A percentile compares a stretch with the other conserved stretches of the same genome.
These are phyloP conservation scores for Scheffersomyces cryptocercus DNA, from an alignment of 1,139 yeast genomes.

Conservation along the genomic window DNA sequence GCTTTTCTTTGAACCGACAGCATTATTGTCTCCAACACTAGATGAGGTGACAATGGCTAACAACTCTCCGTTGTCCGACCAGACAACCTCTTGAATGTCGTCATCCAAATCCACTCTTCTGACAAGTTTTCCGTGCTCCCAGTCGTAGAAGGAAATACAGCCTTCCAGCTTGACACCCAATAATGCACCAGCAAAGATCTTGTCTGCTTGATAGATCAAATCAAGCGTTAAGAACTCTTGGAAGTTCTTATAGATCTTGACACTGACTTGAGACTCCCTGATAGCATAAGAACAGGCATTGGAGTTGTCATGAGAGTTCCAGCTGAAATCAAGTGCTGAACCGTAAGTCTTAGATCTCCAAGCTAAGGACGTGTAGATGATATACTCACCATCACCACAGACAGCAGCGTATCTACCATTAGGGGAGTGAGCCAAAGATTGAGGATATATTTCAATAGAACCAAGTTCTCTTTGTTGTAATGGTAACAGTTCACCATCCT, in stretches of 20 bases:
- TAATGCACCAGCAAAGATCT: slow-evolving; percentile 82
- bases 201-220: slow-evolving; percentile 73
- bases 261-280: slow-evolving; percentile 65
- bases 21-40: slow-evolving; percentile 10
- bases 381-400: slow-evolving; percentile 97
- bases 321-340: slow-evolving; percentile 83
- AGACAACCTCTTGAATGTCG: slow-evolving; percentile 75
- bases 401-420: slow-evolving; percentile 97
- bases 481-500: slow-evolving; percentile 79
- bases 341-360: slow-evolving; percentile 98
- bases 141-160: slow-evolving; percentile 84
- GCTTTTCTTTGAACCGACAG: slow-evolving; percentile 28
- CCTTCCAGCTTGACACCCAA: slow-evolving; percentile 82
- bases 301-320: slow-evolving; percentile 77
- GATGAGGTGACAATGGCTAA: slow-evolving; percentile 70
- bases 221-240: slow-evolving; percentile 72
- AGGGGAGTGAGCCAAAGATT: slow-evolving; percentile 85
- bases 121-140: slow-evolving; percentile 85
- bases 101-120: slow-evolving; percentile 77
- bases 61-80: slow-evolving; percentile 94
- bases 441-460: slow-evolving; percentile 88
- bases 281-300: slow-evolving; percentile 81
- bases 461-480: slow-evolving; percentile 88
- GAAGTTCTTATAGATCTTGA: slow-evolving; percentile 79
- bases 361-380: slow-evolving; percentile 93